Conservation (phyloP, 345 rosid genomes). For the Chamaenerion angustifolium region DNA sequence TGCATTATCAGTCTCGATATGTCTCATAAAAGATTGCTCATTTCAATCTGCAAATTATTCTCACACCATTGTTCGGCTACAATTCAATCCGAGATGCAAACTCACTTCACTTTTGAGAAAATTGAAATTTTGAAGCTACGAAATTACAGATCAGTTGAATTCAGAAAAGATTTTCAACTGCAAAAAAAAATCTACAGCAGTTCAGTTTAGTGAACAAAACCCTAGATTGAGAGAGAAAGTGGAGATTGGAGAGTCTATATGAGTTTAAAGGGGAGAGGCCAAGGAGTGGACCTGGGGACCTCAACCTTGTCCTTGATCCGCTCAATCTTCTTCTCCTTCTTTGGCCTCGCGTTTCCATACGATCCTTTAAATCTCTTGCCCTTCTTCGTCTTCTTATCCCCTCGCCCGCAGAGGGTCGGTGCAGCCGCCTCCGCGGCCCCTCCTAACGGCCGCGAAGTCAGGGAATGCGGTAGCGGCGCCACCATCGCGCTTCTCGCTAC, state of each 20-base stretch:
- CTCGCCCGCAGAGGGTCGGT: slow-evolving; percentile 65
- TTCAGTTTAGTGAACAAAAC: no score
- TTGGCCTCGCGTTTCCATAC: slow-evolving; percentile 72
- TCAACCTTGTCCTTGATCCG: slow-evolving; percentile 81
- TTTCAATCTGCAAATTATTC: no score
- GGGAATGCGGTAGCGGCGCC: slow-evolving; percentile 19
- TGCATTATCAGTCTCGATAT: no score
- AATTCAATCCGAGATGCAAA: no score
- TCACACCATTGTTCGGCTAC: no score
- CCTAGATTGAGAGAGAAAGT: neutral
- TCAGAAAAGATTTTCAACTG: no score
- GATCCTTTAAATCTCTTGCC: slow-evolving; percentile 91
- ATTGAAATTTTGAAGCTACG: no score
- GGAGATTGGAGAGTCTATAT: no score
- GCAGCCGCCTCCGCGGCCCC: slow-evolving; percentile 13
- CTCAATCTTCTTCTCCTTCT: slow-evolving; percentile 84
- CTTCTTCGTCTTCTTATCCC: slow-evolving; percentile 84
- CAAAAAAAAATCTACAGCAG: no score
- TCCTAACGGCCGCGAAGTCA: slow-evolving; percentile 12
- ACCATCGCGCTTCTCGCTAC: slow-evolving; percentile 37
- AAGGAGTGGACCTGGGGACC: slow-evolving; percentile 94
- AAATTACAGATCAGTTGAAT: no score
- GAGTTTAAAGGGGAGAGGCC: slow-evolving; percentile 99
- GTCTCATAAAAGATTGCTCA: no score
- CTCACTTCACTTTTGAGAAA: no score